Evolutionary conservation across 2,329 filamentous ascomycete species (phyloP).

Genomic region (Alternaria panax): DNA sequence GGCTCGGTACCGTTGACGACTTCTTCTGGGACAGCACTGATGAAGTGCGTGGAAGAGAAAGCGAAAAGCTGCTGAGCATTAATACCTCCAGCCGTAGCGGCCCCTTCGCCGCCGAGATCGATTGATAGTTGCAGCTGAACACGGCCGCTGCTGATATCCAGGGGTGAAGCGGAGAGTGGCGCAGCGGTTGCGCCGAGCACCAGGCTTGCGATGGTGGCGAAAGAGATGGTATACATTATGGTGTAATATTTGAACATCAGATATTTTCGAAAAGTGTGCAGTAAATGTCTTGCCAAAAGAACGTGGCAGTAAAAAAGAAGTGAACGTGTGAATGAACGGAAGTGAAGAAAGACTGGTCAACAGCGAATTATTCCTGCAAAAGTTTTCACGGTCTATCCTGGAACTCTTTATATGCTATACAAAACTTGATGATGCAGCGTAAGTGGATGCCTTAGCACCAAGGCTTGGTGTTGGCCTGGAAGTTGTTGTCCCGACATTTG

Average conservation of each 20-base stretch:
- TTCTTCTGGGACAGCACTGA: conserved; percentile 59
- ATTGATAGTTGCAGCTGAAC: conserved; percentile 28
- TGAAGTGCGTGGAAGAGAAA: conserved; percentile 60
- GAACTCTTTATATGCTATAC: conserved; percentile 7
- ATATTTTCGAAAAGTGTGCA: background rate
- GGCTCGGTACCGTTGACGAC: conserved; percentile 58
- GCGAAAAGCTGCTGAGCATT: conserved; percentile 30
- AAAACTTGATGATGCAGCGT: background rate
- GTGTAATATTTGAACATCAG: background rate
- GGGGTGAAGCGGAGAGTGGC: conserved; percentile 12
- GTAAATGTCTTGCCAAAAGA: conserved; percentile 10
- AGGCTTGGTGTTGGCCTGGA: conserved; percentile 29
- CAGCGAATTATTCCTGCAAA: conserved; percentile 28
- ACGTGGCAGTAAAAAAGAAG: conserved; percentile 13
- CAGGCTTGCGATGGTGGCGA: conserved; percentile 18
- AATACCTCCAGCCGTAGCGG: conserved; percentile 6
- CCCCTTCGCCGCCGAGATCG: conserved; percentile 22
- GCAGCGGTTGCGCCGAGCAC: conserved; percentile 21
- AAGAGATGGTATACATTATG: conserved; percentile 30
- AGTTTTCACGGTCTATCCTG: background rate
- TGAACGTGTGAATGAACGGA: conserved; percentile 17
- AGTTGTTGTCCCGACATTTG: conserved; percentile 21
- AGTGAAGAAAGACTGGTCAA: conserved; percentile 35
- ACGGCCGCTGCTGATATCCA: conserved; percentile 21
- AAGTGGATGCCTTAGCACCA: conserved; percentile 22